Percentiles rank a stretch among this genome's conserved stretches.
These are phyloP conservation scores for Hydrangea macrophylla DNA, from an alignment of 148 eudicot species.

Conservation along the genomic window DNA sequence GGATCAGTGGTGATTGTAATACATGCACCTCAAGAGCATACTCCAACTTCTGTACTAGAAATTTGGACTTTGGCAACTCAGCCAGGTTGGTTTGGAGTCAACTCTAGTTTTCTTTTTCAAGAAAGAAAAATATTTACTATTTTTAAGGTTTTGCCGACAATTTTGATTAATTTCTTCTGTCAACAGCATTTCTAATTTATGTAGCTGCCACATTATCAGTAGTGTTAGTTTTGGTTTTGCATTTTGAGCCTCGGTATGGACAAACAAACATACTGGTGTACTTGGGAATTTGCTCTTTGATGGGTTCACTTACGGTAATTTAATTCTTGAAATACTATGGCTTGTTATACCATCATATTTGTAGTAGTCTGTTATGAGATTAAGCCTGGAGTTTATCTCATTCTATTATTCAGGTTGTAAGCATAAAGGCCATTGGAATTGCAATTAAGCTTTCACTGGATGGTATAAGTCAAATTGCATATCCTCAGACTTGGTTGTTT, in stretches of 20 bases:
- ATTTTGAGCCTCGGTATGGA: conserved; percentile 82
- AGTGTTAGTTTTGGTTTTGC: conserved; percentile 56
- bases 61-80: conserved; percentile 82
- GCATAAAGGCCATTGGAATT: conserved; percentile 97
- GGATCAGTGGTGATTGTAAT: conserved; percentile 85
- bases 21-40: conserved; percentile 85
- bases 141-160: background rate
- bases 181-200: conserved; percentile 74
- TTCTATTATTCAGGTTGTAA: conserved; percentile 60
- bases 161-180: conserved; percentile 18
- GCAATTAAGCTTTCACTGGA: conserved; percentile 82
- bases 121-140: background rate
- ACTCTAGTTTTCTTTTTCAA: background rate
- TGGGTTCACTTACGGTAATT: conserved; percentile 82
- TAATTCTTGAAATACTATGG: background rate
- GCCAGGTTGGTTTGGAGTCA: conserved; percentile 51
- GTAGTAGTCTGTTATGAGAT: background rate
- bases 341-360: background rate
- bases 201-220: conserved; percentile 64
- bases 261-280: conserved; percentile 78
- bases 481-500: conserved; percentile 82
- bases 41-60: conserved; percentile 69
- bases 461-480: conserved; percentile 71
- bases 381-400: background rate
- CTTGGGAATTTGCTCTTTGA: conserved; percentile 88